phyloP scores from a whole-genome alignment of 2,329 filamentous ascomycete genomes.

The Neurospora sp. region DNA sequence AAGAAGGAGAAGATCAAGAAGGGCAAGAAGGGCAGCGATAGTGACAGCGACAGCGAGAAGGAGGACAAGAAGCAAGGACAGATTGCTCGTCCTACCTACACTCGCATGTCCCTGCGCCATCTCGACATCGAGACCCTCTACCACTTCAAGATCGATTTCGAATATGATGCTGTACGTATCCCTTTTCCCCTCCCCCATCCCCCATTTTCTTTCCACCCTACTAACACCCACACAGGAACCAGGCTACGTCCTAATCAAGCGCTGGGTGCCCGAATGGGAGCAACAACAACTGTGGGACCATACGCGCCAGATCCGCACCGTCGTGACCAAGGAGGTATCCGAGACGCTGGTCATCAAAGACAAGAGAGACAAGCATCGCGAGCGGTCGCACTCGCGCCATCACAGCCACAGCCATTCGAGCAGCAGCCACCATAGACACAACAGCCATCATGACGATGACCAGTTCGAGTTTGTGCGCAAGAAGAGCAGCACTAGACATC shows the following conservation, averaged over 20 bases:
- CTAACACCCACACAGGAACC: slow-evolving; percentile 43
- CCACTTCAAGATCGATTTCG: slow-evolving; percentile 45
- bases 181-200: neutral
- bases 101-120: slow-evolving; percentile 51
- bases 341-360: slow-evolving; percentile 38
- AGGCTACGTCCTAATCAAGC: slow-evolving; percentile 62
- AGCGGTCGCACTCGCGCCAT: slow-evolving; percentile 18
- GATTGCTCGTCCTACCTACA: slow-evolving; percentile 39
- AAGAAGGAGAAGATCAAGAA: slow-evolving; percentile 41
- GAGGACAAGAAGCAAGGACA: slow-evolving; percentile 17
- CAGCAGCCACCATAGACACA: slow-evolving; percentile 28
- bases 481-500: slow-evolving; percentile 37
- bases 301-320: slow-evolving; percentile 48
- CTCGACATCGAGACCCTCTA: slow-evolving; percentile 52
- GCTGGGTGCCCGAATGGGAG: slow-evolving; percentile 61
- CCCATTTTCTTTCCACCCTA: neutral
- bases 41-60: slow-evolving; percentile 34
- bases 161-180: slow-evolving; percentile 42
- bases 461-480: slow-evolving; percentile 49
- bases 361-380: slow-evolving; percentile 24
- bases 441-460: slow-evolving; percentile 26
- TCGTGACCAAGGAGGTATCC: slow-evolving; percentile 28
- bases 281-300: slow-evolving; percentile 65
- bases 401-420: slow-evolving; percentile 27
- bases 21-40: slow-evolving; percentile 28